A percentile compares a stretch with the other conserved stretches of the same genome.
These are phyloP conservation scores for Prunus yedoensis DNA, from an alignment of 331 rosid species.

Conservation along the genomic window DNA sequence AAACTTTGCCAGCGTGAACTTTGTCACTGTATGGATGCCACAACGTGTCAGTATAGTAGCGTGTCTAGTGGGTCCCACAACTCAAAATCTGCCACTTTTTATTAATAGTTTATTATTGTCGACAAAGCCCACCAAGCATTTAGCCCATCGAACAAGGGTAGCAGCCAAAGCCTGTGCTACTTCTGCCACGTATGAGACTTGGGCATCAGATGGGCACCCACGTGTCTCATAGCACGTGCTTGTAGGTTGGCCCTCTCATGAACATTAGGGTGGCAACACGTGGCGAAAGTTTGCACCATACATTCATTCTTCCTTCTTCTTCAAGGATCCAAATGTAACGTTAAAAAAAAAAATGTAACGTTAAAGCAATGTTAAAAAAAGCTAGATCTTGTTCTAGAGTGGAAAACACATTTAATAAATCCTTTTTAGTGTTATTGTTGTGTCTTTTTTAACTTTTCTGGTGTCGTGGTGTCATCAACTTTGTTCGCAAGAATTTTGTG, in stretches of 20 bases:
- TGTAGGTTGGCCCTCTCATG: neutral
- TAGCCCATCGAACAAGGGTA: neutral
- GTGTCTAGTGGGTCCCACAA: conserved; percentile 1
- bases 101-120: neutral
- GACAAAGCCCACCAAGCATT: neutral
- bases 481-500: no score
- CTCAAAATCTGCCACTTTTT: neutral
- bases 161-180: conserved; percentile 18
- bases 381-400: neutral
- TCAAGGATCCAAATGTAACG: neutral
- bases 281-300: no score
- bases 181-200: neutral
- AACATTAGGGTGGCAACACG: neutral
- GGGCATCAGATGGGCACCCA: conserved; percentile 5
- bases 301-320: neutral
- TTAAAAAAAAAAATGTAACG: neutral
- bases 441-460: no score
- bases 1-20: conserved; percentile 8
- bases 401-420: no score
- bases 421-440: neutral
- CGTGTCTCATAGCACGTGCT: neutral
- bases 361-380: neutral
- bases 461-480: no score
- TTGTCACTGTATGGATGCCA: neutral
- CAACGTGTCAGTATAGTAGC: conserved; percentile 14